Base-by-base conservation (phyloP, 352 stramenopile genomes). In the Elongisporangium anandrum region DNA sequence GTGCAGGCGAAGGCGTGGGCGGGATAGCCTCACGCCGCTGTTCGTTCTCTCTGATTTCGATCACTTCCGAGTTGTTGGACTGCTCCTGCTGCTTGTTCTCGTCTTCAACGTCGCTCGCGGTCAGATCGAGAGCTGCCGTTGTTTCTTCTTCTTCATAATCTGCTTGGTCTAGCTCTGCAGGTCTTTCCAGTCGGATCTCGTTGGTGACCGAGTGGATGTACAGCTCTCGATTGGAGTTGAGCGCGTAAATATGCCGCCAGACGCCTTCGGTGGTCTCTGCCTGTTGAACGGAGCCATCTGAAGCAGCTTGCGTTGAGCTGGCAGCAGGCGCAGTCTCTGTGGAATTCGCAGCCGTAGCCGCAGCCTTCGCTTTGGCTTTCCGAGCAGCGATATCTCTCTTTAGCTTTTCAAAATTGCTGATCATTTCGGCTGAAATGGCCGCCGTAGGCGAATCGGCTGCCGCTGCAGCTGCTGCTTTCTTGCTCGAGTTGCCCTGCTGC, bases 171-270 rank as follows among this genome's bases (percentile, higher is more conserved):
- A 45, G 34, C 34, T 45, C 34, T 45, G 34, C 34, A 15, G 84
- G 84, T 13, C 75, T 58, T 61, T 90, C 66, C 3, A 83, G 59
- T 20, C 84, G 84, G 64, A 94, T 91, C 52, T 94, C 81, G 56
- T 82, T 66, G 13, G 83, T 92, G 26, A 70, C 58, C 4, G 81
- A 88, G 70, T 94, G 82, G 21, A 94, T 82, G 54, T 89, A 94
- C 47, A 94, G 88, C 53, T 89, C 73, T 55, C 82, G 66, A 22
- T 83, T 75, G 26, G 82, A 71, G 41, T 79, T 74, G 26, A 88
- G 63, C 6, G 73, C 74, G 59, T 82, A 77, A 57, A 94, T 78
- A 50, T 93, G 82, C 16, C 85, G 73, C 85, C 85, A 94, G 8
- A 76, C 69, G 16, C 73, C 77, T 21, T 76, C 61, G n/a, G 70